Evolutionary conservation across 176 grass and related monocot genomes (phyloP).

Genomic region (Phyllostachys edulis): DNA sequence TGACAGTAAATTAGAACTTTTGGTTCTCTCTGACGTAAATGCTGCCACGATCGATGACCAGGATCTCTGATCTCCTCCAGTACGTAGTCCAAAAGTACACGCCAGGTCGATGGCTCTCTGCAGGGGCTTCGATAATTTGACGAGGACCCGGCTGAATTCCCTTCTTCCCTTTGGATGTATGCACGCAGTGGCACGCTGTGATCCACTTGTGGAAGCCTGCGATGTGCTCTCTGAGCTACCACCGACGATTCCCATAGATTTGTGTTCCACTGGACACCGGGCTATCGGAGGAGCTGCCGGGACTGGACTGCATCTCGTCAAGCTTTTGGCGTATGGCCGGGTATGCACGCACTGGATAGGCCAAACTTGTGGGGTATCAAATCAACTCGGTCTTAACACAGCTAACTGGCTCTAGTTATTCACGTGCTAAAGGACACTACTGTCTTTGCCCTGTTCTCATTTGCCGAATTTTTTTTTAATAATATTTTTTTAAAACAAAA

Average conservation of each 20-base stretch:
- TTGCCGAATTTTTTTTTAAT: too few species aligned
- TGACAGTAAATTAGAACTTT: not conserved
- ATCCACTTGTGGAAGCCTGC: not conserved
- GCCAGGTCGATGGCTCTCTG: not conserved
- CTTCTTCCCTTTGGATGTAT: not conserved
- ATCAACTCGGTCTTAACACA: not conserved
- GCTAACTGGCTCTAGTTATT: too few species aligned
- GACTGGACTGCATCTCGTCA: not conserved
- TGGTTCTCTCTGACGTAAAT: not conserved
- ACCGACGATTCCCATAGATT: not conserved
- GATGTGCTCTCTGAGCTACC: not conserved
- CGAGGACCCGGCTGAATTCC: not conserved
- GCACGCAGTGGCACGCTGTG: not conserved
- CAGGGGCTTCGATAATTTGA: not conserved
- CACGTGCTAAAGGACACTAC: not conserved
- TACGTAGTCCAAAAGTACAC: not conserved
- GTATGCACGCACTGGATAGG: not conserved
- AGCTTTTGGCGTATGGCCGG: not conserved
- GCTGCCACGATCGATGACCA: conserved; percentile 1
- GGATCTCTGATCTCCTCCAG: not conserved
- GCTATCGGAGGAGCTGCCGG: not conserved
- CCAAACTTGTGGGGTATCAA: not conserved
- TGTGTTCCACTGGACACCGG: not conserved
- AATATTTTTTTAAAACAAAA: too few species aligned
- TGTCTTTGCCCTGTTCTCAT: not conserved